Percentiles rank a stretch among this genome's conserved stretches.
phyloP scores from a whole-genome alignment of 2,329 filamentous ascomycete species.

The Xylariaceae sp. region DNA sequence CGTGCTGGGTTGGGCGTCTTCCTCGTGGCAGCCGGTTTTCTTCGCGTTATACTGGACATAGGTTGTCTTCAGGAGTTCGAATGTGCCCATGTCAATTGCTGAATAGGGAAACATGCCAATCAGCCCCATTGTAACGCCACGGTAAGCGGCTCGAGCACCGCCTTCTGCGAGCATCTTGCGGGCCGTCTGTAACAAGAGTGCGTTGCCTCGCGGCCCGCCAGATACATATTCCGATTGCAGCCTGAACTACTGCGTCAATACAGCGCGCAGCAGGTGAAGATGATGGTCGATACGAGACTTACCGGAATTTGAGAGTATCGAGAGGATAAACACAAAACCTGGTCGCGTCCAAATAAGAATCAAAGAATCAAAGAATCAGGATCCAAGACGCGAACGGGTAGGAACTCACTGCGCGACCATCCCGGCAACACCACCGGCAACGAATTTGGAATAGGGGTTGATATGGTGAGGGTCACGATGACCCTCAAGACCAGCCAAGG shows the following conservation, averaged over 20 bases:
- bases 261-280: constrained; percentile 11
- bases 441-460: constrained; percentile 78
- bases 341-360: constrained; percentile 22
- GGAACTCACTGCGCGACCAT: constrained; percentile 79
- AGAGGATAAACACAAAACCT: constrained; percentile 91
- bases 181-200: constrained; percentile 74
- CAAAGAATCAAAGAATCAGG: background rate
- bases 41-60: constrained; percentile 67
- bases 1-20: constrained; percentile 75
- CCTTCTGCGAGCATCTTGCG: constrained; percentile 79
- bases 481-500: constrained; percentile 79
- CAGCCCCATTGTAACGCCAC: constrained; percentile 87
- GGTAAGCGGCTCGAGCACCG: constrained; percentile 73
- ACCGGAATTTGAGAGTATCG: constrained; percentile 70
- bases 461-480: constrained; percentile 76
- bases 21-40: constrained; percentile 65
- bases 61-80: constrained; percentile 80
- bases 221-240: constrained; percentile 93
- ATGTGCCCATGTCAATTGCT: constrained; percentile 92
- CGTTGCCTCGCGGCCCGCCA: constrained; percentile 76
- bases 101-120: constrained; percentile 97
- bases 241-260: constrained; percentile 44
- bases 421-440: constrained; percentile 83
- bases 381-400: background rate
- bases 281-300: constrained; percentile 15